Percentiles rank a stretch among this genome's conserved stretches.
These are phyloP conservation scores for Saturnispora galanensis DNA, from an alignment of 805 yeast species.

Conservation along the genomic window DNA sequence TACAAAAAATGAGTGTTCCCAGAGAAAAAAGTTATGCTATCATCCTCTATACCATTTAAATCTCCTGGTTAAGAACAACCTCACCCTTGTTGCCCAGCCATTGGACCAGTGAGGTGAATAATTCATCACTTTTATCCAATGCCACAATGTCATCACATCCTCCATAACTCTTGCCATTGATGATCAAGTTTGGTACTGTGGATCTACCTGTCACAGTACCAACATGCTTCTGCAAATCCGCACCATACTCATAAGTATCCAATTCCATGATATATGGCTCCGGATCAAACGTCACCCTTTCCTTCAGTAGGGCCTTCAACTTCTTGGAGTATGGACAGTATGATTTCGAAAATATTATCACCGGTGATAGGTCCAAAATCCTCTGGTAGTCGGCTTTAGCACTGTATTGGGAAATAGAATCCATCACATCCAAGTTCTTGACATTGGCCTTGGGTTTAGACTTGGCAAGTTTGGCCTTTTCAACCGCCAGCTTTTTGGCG, in stretches of 20 bases:
- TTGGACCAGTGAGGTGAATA: conserved; percentile 40
- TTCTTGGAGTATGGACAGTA: conserved; percentile 70
- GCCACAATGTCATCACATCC: conserved; percentile 76
- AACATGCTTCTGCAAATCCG: conserved; percentile 63
- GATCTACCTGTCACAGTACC: conserved; percentile 60
- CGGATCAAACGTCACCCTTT: conserved; percentile 64
- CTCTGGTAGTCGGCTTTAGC: conserved; percentile 44
- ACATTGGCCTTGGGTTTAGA: conserved; percentile 4
- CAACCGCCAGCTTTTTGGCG: background rate
- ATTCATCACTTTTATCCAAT: conserved; percentile 47
- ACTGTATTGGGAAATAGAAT: conserved; percentile 17
- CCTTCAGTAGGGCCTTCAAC: conserved; percentile 56
- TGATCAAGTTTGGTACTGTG: conserved; percentile 85
- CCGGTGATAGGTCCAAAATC: conserved; percentile 54
- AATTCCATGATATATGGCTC: conserved; percentile 67
- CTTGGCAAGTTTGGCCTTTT: conserved; percentile 8
- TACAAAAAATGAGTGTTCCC: no score
- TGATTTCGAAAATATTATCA: conserved; percentile 51
- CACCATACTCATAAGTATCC: conserved; percentile 71
- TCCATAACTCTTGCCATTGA: conserved; percentile 70
- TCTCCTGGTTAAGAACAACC: background rate
- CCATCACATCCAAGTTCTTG: conserved; percentile 1
- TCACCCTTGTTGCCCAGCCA: conserved; percentile 49
- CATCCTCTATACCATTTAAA: background rate
- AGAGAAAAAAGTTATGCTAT: background rate